phyloP scores from a whole-genome alignment of 345 rosid species.

The Salix udensis region DNA sequence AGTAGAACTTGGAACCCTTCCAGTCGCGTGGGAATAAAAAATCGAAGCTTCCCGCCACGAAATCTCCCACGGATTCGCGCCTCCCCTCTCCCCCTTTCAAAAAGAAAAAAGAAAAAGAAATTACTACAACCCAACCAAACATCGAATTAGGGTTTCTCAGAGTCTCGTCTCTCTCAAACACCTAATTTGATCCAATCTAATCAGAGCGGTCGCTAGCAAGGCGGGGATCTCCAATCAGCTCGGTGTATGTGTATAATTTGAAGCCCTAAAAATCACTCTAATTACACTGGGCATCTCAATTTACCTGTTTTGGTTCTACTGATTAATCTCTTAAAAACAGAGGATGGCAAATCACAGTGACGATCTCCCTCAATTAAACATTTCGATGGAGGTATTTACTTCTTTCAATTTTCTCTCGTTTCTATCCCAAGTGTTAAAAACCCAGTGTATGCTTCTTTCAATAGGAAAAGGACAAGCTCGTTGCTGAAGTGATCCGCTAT shows the following conservation, averaged over 20 bases:
- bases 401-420: background rate
- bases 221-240: background rate
- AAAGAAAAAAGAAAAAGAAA: too few species aligned
- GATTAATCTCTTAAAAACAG: background rate
- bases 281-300: background rate
- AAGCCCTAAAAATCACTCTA: background rate
- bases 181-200: too few species aligned
- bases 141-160: background rate
- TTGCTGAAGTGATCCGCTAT: conserved; percentile 77
- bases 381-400: conserved; percentile 58
- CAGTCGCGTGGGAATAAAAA: background rate
- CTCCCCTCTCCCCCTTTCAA: background rate
- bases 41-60: background rate
- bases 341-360: conserved; percentile 51
- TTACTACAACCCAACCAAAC: background rate
- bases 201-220: background rate
- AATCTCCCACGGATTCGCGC: background rate
- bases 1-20: background rate
- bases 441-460: background rate
- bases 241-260: background rate
- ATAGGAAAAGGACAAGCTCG: conserved; percentile 89
- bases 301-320: background rate
- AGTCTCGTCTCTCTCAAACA: background rate
- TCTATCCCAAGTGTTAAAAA: background rate
- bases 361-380: conserved; percentile 52